Evolutionary conservation across 2,329 filamentous ascomycete species (phyloP).

Genomic region (Calonectria hawksworthii): DNA sequence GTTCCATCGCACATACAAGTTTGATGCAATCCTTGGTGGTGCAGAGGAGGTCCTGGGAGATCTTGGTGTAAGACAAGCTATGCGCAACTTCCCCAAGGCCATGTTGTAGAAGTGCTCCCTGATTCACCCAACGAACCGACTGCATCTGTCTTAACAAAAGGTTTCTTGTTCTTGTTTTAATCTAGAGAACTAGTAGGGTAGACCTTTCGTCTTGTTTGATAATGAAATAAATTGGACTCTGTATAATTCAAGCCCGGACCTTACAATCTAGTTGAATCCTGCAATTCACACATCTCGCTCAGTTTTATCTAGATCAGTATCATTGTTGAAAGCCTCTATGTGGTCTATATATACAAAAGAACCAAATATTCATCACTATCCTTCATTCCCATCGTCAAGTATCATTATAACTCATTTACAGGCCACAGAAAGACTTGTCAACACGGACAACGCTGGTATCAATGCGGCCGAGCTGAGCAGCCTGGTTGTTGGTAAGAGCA

Average conservation of each 20-base stretch:
- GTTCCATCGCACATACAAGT: slow-evolving; percentile 89
- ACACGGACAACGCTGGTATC: slow-evolving; percentile 62
- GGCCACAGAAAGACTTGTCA: slow-evolving; percentile 56
- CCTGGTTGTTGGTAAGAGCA: slow-evolving; percentile 66
- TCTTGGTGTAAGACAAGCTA: neutral
- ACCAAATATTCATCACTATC: neutral
- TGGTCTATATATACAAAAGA: neutral
- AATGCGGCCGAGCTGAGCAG: slow-evolving; percentile 63
- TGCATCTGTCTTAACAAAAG: neutral
- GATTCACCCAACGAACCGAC: neutral
- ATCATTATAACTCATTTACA: slow-evolving; percentile 42
- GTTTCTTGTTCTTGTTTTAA: neutral
- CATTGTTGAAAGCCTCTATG: neutral
- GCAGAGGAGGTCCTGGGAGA: slow-evolving; percentile 73
- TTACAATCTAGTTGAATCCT: neutral
- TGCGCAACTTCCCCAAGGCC: neutral
- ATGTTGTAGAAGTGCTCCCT: neutral
- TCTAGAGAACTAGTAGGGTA: neutral
- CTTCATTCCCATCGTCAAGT: neutral
- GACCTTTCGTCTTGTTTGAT: neutral
- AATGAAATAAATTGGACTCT: neutral
- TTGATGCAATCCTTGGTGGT: slow-evolving; percentile 82
- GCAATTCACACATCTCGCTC: neutral
- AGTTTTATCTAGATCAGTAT: neutral
- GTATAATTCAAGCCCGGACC: neutral